phyloP scores from a whole-genome alignment of 2,329 filamentous ascomycete species.

The Alternaria rosae region DNA sequence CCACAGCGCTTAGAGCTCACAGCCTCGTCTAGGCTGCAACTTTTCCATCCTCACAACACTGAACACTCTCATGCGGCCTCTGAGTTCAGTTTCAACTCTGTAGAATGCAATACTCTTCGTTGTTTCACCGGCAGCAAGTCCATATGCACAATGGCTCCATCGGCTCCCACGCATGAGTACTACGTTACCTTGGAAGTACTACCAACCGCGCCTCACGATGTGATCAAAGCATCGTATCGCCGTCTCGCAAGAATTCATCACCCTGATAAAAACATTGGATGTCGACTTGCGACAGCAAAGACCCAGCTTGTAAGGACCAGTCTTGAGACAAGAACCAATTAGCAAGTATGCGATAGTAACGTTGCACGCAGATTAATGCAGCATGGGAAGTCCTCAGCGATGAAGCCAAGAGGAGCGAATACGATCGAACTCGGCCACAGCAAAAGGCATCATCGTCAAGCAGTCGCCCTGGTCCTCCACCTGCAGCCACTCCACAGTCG shows the following conservation, averaged over 20 bases:
- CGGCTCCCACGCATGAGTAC: neutral
- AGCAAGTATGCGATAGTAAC: neutral
- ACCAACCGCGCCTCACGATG: neutral
- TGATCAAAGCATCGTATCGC: conserved; percentile 3
- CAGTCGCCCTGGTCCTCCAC: neutral
- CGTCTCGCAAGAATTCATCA: conserved; percentile 9
- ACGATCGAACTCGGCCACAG: neutral
- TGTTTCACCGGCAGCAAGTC: neutral
- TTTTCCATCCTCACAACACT: neutral
- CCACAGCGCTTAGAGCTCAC: neutral
- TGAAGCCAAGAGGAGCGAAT: neutral
- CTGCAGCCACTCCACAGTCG: neutral
- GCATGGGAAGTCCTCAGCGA: conserved; percentile 12
- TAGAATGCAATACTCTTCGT: neutral
- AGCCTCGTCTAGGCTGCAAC: neutral
- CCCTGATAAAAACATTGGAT: conserved; percentile 7
- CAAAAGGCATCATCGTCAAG: neutral
- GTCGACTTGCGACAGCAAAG: neutral
- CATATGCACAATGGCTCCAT: neutral
- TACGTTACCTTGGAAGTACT: conserved; percentile 2
- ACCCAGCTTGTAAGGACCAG: neutral
- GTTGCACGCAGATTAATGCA: conserved; percentile 2
- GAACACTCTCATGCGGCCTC: too few relatives aligned
- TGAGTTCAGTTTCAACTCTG: neutral
- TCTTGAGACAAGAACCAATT: neutral